phyloP scores from a whole-genome alignment of 1,139 yeast species.

The Candida labiduridarum region DNA sequence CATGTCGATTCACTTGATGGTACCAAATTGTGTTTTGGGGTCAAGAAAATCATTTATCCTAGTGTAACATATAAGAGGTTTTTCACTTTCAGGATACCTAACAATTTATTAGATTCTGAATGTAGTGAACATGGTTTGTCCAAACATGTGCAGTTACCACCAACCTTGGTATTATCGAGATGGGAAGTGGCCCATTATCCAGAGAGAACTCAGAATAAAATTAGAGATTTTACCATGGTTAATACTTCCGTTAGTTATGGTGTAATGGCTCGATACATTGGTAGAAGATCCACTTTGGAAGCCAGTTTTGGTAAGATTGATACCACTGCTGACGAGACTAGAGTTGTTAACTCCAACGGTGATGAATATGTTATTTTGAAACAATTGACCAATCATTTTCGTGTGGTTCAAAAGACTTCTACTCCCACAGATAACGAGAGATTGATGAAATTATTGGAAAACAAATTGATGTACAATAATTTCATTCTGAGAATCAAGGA shows the following conservation, averaged over 20 bases:
- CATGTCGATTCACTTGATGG: conserved; percentile 31
- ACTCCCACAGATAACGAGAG: conserved; percentile 16
- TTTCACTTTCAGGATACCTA: conserved; percentile 46
- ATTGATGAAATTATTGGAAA: conserved; percentile 24
- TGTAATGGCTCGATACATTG: conserved; percentile 44
- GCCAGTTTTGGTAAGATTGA: conserved; percentile 18
- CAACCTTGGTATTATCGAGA: conserved; percentile 37
- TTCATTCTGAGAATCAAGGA: conserved; percentile 32
- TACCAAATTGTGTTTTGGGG: conserved; percentile 27
- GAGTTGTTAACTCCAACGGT: conserved; percentile 36
- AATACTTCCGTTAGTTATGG: conserved; percentile 39
- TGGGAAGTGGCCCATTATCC: conserved; percentile 18
- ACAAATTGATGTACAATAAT: conserved; percentile 29
- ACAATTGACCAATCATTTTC: conserved; percentile 29
- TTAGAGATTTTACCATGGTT: conserved; percentile 26
- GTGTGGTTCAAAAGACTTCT: conserved; percentile 31
- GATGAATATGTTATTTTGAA: too few relatives aligned
- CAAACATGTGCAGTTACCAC: conserved; percentile 41
- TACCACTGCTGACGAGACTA: conserved; percentile 20
- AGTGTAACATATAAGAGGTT: conserved; percentile 37
- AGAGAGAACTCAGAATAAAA: conserved; percentile 14
- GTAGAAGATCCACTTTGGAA: conserved; percentile 29
- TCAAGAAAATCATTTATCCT: conserved; percentile 29
- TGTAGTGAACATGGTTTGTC: conserved; percentile 38
- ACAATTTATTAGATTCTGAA: conserved; percentile 39